Evolutionary conservation across 192 early-diverging fungal species (phyloP).

Genomic region (Chytriomyces sp.): DNA sequence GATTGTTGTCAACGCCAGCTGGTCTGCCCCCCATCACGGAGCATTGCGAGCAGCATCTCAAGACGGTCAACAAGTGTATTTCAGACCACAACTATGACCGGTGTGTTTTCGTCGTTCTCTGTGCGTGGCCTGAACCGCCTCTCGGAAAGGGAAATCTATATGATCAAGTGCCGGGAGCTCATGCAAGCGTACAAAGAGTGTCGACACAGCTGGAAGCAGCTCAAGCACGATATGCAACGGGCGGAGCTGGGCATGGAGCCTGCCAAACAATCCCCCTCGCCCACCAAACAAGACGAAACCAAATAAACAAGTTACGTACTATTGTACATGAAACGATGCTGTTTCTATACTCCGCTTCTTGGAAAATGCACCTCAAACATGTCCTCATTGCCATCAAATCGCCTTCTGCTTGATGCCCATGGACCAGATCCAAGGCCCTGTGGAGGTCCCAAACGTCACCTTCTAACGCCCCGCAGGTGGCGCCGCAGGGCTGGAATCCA

Average conservation of each 20-base stretch:
- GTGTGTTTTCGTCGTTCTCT: neutral
- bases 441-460: slow-evolving; percentile 37
- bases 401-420: slow-evolving; percentile 28
- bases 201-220: slow-evolving; percentile 18
- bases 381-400: neutral
- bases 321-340: neutral
- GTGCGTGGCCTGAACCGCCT: neutral
- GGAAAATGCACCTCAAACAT: slow-evolving; percentile 2
- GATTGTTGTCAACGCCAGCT: slow-evolving; percentile 1
- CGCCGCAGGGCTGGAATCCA: slow-evolving; percentile 20
- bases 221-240: slow-evolving; percentile 4
- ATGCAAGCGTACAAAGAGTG: slow-evolving; percentile 2
- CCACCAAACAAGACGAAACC: neutral
- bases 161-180: neutral
- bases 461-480: slow-evolving; percentile 35
- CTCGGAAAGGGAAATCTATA: slow-evolving; percentile 8
- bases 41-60: neutral
- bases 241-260: neutral
- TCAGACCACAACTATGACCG: slow-evolving; percentile 22
- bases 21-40: slow-evolving; percentile 14
- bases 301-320: neutral
- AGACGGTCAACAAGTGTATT: slow-evolving; percentile 32
- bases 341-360: slow-evolving; percentile 5
- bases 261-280: neutral
- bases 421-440: too few relatives aligned